Percentiles rank a stretch among this genome's conserved stretches.
Evolutionary conservation across 176 grass and related monocot species (phyloP).

Genomic region (Typha latifolia): DNA sequence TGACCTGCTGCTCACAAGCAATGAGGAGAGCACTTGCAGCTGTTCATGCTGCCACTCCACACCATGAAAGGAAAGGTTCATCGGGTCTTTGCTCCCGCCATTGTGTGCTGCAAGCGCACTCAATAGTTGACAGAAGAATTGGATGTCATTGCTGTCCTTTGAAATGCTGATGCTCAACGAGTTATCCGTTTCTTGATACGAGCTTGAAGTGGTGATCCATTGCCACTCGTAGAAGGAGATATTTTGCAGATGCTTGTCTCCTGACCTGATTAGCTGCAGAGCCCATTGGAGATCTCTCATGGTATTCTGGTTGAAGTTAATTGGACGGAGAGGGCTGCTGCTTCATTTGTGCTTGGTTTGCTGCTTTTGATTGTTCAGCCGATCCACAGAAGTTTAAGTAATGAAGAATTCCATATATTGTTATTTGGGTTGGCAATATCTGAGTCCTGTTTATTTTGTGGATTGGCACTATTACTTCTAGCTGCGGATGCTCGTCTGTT

Average conservation of each 20-base stretch:
- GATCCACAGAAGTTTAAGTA: too few species aligned
- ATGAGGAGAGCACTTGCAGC: slow-evolving; percentile 33
- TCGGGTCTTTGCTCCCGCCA: slow-evolving; percentile 35
- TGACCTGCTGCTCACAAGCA: slow-evolving; percentile 30
- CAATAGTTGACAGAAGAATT: slow-evolving; percentile 43
- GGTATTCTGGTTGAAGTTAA: background rate
- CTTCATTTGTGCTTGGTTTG: too few species aligned
- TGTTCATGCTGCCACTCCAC: slow-evolving; percentile 54
- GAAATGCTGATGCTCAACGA: slow-evolving; percentile 59
- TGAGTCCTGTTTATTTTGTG: too few species aligned
- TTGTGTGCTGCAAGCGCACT: slow-evolving; percentile 34
- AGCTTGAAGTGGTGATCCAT: slow-evolving; percentile 12
- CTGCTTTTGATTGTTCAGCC: too few species aligned
- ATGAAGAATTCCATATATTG: too few species aligned
- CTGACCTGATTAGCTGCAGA: slow-evolving; percentile 27
- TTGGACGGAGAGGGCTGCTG: too few species aligned
- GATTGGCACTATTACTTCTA: too few species aligned
- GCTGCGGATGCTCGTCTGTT: too few species aligned
- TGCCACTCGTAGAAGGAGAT: slow-evolving; percentile 26
- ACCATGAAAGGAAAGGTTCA: slow-evolving; percentile 60
- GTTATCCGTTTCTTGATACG: slow-evolving; percentile 38
- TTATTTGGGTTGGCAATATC: too few species aligned
- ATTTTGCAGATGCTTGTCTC: slow-evolving; percentile 15
- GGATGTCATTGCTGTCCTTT: slow-evolving; percentile 17
- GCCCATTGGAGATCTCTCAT: slow-evolving; percentile 18